Conservation (phyloP, 495 filamentous ascomycete species). For the Penicillium macrosclerotiorum region DNA sequence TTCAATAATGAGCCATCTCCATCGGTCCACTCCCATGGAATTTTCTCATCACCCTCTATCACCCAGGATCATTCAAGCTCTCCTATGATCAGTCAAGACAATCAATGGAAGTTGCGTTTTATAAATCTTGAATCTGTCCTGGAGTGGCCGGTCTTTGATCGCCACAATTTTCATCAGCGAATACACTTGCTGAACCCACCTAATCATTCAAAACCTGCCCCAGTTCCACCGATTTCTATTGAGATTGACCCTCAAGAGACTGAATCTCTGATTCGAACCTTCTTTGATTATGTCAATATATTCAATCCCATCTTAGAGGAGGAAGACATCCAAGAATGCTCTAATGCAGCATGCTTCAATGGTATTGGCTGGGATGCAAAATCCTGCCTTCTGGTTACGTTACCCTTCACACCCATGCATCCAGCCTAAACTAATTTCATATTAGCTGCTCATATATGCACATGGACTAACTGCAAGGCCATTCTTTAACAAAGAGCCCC, state of each 20-base stretch:
- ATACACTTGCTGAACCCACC: neutral
- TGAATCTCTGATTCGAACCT: constrained; percentile 4
- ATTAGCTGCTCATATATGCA: constrained; percentile 16
- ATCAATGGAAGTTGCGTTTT: neutral
- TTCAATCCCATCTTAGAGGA: constrained; percentile 18
- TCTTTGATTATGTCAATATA: constrained; percentile 17
- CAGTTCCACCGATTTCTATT: neutral
- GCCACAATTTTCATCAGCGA: neutral
- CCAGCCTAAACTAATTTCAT: neutral
- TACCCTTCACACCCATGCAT: neutral
- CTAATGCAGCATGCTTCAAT: constrained; percentile 7
- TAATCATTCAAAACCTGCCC: neutral
- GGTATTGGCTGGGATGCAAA: constrained; percentile 18
- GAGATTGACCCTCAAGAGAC: constrained; percentile 5
- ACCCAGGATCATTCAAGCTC: neutral
- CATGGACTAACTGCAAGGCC: constrained; percentile 7
- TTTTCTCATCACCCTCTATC: neutral
- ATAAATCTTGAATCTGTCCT: constrained; percentile 5
- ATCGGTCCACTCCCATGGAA: neutral
- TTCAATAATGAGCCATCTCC: neutral
- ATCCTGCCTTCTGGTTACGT: constrained; percentile 18
- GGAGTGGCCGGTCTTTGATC: constrained; percentile 12
- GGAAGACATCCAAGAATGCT: constrained; percentile 4
- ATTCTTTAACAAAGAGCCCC: constrained; percentile 3
- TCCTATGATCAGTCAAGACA: neutral